phyloP scores from a whole-genome alignment of 805 yeast species.

The Jamesozyma rosinii region DNA sequence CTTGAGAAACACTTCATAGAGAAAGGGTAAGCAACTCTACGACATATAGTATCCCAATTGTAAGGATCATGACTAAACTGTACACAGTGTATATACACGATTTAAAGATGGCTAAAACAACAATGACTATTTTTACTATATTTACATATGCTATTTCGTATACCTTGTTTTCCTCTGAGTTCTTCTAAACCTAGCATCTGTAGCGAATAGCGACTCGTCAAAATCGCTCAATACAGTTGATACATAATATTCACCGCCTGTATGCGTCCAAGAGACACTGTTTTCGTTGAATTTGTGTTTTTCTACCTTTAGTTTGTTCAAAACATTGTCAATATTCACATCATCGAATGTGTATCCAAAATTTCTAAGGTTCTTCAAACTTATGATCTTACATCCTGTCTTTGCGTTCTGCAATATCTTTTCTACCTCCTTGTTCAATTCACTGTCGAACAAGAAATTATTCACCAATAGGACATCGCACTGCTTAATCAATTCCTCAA shows the following conservation, averaged over 20 bases:
- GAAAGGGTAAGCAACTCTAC: too few species aligned
- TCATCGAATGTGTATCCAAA: conserved; percentile 56
- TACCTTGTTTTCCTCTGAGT: conserved; percentile 17
- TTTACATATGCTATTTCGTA: conserved; percentile 16
- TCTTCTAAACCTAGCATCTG: conserved; percentile 20
- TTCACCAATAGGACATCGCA: conserved; percentile 72
- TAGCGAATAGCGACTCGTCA: conserved; percentile 25
- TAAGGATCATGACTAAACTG: too few species aligned
- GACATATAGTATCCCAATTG: too few species aligned
- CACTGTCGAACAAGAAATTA: conserved; percentile 75
- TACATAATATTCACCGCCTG: conserved; percentile 68
- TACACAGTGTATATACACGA: too few species aligned
- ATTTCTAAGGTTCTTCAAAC: conserved; percentile 71
- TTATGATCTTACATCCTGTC: conserved; percentile 70
- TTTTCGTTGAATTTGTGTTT: conserved; percentile 54
- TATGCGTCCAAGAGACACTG: conserved; percentile 82
- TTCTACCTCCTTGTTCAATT: conserved; percentile 59
- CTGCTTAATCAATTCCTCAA: conserved; percentile 43
- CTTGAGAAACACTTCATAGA: conserved; percentile 24
- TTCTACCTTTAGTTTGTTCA: conserved; percentile 57
- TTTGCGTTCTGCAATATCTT: conserved; percentile 52
- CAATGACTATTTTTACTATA: background rate
- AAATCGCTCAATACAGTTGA: conserved; percentile 49
- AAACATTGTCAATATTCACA: conserved; percentile 44
- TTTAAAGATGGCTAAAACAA: background rate